Evolutionary conservation across 345 rosid species (phyloP).

Genomic region (Pelargonium nanum): DNA sequence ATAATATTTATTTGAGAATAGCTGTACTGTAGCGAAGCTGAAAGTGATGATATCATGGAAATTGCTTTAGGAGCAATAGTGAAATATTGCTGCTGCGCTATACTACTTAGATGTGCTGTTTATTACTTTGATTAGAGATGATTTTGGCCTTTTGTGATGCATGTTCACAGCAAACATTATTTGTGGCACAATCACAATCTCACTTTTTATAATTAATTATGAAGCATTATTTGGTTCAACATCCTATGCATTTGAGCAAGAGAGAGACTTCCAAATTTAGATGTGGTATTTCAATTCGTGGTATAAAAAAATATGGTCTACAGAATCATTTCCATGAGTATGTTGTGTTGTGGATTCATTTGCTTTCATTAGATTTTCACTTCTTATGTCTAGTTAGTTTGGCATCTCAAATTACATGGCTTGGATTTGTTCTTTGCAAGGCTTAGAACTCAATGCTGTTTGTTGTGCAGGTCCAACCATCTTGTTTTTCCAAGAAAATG

Average conservation of each 20-base stretch:
- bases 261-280: too few relatives aligned
- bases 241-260: too few relatives aligned
- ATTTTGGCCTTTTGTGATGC: neutral
- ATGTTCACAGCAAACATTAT: neutral
- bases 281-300: too few relatives aligned
- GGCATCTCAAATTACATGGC: neutral
- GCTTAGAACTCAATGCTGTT: slow-evolving; percentile 7
- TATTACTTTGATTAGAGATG: too few relatives aligned
- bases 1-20: neutral
- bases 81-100: too few relatives aligned
- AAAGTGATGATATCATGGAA: neutral
- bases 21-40: neutral
- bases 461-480: slow-evolving; percentile 84
- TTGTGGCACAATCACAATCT: neutral
- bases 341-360: neutral
- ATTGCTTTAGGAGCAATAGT: neutral
- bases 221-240: too few relatives aligned
- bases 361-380: neutral
- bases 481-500: slow-evolving; percentile 96
- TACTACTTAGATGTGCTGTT: too few relatives aligned
- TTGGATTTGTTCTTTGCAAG: slow-evolving; percentile 3
- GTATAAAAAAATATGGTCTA: neutral
- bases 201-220: too few relatives aligned
- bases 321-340: neutral
- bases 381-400: neutral